Base-by-base conservation (phyloP, 768 basidiomycete species). In the Agrocybe praecox region DNA sequence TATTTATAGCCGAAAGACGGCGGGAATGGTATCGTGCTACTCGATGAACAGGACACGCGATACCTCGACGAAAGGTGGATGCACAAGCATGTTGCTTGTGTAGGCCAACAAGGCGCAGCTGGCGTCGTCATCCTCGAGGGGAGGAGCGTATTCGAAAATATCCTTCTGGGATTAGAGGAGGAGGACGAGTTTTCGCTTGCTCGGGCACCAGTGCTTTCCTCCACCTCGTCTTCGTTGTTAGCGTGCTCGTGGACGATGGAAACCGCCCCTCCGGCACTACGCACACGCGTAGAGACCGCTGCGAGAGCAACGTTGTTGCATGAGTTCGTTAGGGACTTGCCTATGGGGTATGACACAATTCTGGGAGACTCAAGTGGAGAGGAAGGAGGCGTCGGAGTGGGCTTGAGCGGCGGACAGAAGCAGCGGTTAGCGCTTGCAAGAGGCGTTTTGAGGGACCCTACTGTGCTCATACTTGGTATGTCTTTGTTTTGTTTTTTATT, bases 391-490 rank as follows among this genome's bases (percentile, higher is more conserved):
- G 57, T 53, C 2, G 96, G 94, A 2, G 82, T 90, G 2, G 85
- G 81, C 42, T 72, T 96, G 62, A 94, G 91, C 60, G 96, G 96
- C 14, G 96, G 96, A 2, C 97, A 98, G 78, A 85, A 85, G 63
- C 96, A 99, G 74, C 74, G 96, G 9, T 67, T 99, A 24, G 93
- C 93, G 7, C 86, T 99, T 55, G 96, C 96, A 0, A 76, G 96
- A 50, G 96, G 93, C 1, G 81, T 85, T 56, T 72, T 98, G 53
- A 77, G 95, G 49, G 85, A 98, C 70, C 96, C 96, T 3, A 84
- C 86, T 1, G 88, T 98, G 6, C 76, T 98, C 58, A 89, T 99
- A 65, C 88, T 98, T 34, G 95, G 96, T 96, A 56, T 47, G 89
- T 81, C 17, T 48, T 32, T 46, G 29, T 6, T 47, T 15, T 54